These are phyloP conservation scores for Acrodontium crateriforme DNA, from an alignment of 2,329 filamentous ascomycete species.

Conservation along the genomic window DNA sequence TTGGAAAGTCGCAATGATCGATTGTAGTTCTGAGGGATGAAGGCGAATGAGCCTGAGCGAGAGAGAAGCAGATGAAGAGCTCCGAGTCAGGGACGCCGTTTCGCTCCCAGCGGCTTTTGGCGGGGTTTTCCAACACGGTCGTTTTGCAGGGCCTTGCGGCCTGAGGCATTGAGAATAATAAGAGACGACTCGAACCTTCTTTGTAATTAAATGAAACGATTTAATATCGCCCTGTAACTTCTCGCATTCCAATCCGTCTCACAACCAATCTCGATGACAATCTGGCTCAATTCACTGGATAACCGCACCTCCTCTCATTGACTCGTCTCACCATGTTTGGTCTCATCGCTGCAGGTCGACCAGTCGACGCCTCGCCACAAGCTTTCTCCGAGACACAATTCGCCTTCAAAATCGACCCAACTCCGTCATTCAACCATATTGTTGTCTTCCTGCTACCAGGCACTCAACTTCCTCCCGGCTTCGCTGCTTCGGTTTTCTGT, in stretches of 20 bases:
- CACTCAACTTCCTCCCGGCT: constrained; percentile 54
- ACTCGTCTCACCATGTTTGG: constrained; percentile 50
- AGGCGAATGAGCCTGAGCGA: not conserved
- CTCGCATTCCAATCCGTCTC: too few relatives aligned
- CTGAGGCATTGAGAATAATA: too few relatives aligned
- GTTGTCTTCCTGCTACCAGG: constrained; percentile 81
- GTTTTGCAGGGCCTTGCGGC: too few relatives aligned
- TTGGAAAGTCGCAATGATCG: not conserved
- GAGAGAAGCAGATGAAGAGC: not conserved
- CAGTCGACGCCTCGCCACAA: constrained; percentile 43
- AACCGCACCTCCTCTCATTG: too few relatives aligned
- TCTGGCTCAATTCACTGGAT: too few relatives aligned
- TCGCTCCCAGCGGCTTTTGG: too few relatives aligned
- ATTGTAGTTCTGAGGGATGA: not conserved
- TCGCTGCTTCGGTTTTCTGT: constrained; percentile 82
- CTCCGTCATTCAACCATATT: constrained; percentile 53
- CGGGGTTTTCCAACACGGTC: too few relatives aligned
- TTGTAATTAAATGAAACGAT: too few relatives aligned
- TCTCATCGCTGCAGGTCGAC: constrained; percentile 46
- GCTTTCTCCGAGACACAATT: constrained; percentile 47
- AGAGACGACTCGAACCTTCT: too few relatives aligned
- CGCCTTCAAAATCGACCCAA: constrained; percentile 49
- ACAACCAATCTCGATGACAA: too few relatives aligned
- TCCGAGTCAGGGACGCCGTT: not conserved
- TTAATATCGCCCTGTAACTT: too few relatives aligned